Evolutionary conservation across 2,329 filamentous ascomycete species (phyloP).

Genomic region (Colletotrichum sidae): DNA sequence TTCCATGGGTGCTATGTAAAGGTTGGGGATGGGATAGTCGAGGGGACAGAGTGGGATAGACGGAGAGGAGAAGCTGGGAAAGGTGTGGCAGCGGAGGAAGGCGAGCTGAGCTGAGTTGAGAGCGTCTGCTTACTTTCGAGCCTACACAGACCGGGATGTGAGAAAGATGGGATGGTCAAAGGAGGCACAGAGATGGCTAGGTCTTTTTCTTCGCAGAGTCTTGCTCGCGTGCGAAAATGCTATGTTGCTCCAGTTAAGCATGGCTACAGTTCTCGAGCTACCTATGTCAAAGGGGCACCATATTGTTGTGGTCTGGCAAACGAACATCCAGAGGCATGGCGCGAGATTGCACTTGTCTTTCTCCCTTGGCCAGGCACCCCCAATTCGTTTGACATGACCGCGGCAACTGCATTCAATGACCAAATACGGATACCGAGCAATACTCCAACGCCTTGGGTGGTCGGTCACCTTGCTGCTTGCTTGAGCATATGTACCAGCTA

Average conservation of each 20-base stretch:
- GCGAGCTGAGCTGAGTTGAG: background rate
- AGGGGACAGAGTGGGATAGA: constrained; percentile 3
- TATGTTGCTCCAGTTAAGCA: background rate
- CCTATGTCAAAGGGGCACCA: too few species aligned
- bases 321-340: constrained; percentile 13
- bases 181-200: background rate
- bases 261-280: background rate
- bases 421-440: background rate
- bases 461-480: too few species aligned
- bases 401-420: constrained; percentile 5
- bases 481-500: too few species aligned
- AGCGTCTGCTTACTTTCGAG: background rate
- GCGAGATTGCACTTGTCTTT: constrained; percentile 12
- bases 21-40: constrained; percentile 13
- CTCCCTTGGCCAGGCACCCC: constrained; percentile 5
- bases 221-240: too few species aligned
- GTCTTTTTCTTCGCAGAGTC: background rate
- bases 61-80: constrained; percentile 15
- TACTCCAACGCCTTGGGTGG: background rate
- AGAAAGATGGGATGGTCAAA: constrained; percentile 5
- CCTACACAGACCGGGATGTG: background rate
- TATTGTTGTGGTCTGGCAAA: background rate
- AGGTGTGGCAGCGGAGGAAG: constrained; percentile 11
- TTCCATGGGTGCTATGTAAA: constrained; percentile 22
- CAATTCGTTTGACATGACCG: background rate